Evolutionary conservation across 805 yeast species (phyloP).

Genomic region (Kodamaea neixiangensis): DNA sequence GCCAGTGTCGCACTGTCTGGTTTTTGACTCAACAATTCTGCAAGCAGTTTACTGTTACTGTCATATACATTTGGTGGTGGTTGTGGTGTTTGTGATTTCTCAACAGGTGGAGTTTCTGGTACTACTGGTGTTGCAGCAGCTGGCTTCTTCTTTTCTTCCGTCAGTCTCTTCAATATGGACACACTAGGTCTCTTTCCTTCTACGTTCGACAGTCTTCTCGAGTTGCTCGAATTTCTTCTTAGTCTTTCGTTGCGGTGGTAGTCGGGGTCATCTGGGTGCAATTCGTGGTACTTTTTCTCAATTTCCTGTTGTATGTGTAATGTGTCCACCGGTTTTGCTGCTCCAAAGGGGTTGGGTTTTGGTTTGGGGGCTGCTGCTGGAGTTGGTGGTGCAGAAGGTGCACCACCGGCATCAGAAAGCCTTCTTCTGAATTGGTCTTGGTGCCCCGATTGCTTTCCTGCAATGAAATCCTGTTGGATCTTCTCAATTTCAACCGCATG

Average conservation of each 20-base stretch:
- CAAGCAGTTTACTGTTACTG: constrained; percentile 36
- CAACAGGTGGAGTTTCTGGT: background rate
- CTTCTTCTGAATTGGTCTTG: constrained; percentile 4
- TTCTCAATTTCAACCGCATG: constrained; percentile 32
- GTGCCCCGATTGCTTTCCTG: background rate
- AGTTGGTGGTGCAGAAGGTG: background rate
- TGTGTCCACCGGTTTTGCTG: constrained; percentile 84
- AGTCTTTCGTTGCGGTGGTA: constrained; percentile 2
- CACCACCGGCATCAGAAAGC: background rate
- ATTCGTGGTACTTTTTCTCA: constrained; percentile 89
- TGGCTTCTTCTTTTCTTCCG: background rate
- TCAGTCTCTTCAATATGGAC: constrained; percentile 21
- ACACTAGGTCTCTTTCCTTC: constrained; percentile 18
- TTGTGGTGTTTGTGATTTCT: background rate
- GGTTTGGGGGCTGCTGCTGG: constrained; percentile 26
- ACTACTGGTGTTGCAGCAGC: background rate
- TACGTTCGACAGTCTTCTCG: constrained; percentile 13
- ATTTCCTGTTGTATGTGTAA: constrained; percentile 56
- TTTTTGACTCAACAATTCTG: constrained; percentile 38
- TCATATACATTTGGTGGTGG: constrained; percentile 8
- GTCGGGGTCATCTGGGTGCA: constrained; percentile 58
- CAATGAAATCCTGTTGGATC: constrained; percentile 32
- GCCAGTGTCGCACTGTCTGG: constrained; percentile 17
- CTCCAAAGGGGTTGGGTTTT: constrained; percentile 74
- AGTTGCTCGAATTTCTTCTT: constrained; percentile 12